Evolutionary conservation across 2,329 filamentous ascomycete genomes (phyloP), one percentile per base, ranked within the genome.

Genomic region (Verticillium alfalfae): DNA sequence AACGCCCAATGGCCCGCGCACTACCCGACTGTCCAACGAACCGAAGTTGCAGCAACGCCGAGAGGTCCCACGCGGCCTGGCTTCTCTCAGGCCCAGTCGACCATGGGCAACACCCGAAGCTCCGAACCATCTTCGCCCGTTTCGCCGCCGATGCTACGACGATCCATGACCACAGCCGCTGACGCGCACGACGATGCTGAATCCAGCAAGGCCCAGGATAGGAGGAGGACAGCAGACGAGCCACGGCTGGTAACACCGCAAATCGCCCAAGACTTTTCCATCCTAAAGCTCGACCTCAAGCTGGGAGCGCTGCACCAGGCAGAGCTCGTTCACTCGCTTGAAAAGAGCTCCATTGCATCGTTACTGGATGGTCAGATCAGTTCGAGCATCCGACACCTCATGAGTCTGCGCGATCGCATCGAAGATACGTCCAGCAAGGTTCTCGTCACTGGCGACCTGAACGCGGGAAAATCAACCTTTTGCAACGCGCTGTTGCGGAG

Each of bases 401-500:
- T 92, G 61, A 88, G 91, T 0, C 81, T 99, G 38, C 88, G 93
- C 63, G 95, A 98, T 67, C 88, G 95, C 60, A 99, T 99, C 65
- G 95, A 98, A 73, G 95, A 99, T 75, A 98, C 92, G 0, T 92
- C 94, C 5, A 98, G 94, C 77, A 99, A 99, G 75, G 95, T 99
- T 1, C 78, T 99, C 62, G 88, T 99, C 18, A 99, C 95, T 0
- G 95, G 95, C 70, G 95, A 99, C 72, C 77, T 99, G 60, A 99
- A 99, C 71, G 94, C 95, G 9, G 95, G 95, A 71, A 99, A 99
- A 73, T 99, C 95, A 4, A 99, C 95, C 1, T 99, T 99, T 70
- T 99, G 95, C 79, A 99, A 99, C 75, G 95, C 95, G n/a, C 80
- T 99, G 2, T 78, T 99, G 49, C 89, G 95, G 64, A 87, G 93